phyloP scores from a whole-genome alignment of 2,329 filamentous ascomycete species.

The Aspergillus tubingensis region DNA sequence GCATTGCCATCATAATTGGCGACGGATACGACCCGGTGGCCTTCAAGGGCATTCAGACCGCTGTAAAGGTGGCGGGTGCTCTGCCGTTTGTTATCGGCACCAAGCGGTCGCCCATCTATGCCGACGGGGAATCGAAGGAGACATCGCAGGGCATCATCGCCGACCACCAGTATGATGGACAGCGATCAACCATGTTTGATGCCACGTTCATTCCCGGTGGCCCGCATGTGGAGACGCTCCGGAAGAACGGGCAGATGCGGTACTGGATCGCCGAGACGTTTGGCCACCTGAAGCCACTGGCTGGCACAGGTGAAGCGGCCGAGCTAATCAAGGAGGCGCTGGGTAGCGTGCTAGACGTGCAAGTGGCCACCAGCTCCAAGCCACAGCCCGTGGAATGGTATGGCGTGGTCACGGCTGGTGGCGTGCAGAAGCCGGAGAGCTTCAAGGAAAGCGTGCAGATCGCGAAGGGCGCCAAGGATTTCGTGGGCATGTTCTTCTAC shows the following conservation, averaged over 20 bases:
- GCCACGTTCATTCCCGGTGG: conserved; percentile 76
- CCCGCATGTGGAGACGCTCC: conserved; percentile 60
- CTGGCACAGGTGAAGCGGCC: conserved; percentile 59
- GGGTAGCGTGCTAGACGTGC: conserved; percentile 49
- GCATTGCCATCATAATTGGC: conserved; percentile 73
- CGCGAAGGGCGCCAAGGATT: conserved; percentile 66
- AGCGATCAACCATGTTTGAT: conserved; percentile 79
- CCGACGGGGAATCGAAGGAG: conserved; percentile 45
- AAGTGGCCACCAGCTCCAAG: conserved; percentile 51
- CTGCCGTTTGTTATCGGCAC: conserved; percentile 72
- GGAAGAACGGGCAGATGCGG: conserved; percentile 69
- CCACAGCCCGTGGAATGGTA: conserved; percentile 65
- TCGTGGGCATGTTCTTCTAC: conserved; percentile 70
- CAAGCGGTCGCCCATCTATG: conserved; percentile 65
- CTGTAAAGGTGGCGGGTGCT: conserved; percentile 63
- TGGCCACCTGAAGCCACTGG: conserved; percentile 76
- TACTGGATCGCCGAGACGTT: conserved; percentile 80
- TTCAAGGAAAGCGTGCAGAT: conserved; percentile 65
- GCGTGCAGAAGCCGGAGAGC: conserved; percentile 55
- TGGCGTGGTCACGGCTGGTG: conserved; percentile 70
- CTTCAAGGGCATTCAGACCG: conserved; percentile 66
- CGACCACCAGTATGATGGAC: conserved; percentile 77
- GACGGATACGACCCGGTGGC: conserved; percentile 71
- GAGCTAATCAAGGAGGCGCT: conserved; percentile 36
- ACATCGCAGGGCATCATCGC: conserved; percentile 61